Evolutionary conservation across 495 filamentous ascomycete genomes (phyloP).

Genomic region (Penicillium daleae): DNA sequence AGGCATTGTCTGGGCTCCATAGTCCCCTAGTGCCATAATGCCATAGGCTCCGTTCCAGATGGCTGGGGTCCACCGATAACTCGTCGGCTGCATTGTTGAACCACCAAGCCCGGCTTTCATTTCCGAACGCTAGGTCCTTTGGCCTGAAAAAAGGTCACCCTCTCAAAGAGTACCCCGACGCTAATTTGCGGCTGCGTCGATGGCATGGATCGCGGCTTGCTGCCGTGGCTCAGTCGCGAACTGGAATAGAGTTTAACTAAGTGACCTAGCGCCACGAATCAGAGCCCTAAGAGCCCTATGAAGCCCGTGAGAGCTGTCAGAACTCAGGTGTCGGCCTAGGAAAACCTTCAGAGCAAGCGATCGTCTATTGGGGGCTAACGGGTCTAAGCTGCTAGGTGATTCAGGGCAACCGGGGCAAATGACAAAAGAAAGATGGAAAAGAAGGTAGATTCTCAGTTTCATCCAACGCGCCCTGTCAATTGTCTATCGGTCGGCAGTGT

Average conservation of each 20-base stretch:
- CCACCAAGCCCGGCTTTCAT: not conserved
- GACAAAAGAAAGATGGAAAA: not conserved
- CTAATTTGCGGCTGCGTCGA: not conserved
- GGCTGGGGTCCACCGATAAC: not conserved
- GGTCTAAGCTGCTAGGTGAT: not conserved
- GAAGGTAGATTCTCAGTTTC: slow-evolving; percentile 2
- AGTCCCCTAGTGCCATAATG: not conserved
- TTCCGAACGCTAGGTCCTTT: not conserved
- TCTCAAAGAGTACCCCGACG: not conserved
- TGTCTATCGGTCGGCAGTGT: slow-evolving; percentile 6
- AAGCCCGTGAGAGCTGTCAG: slow-evolving; percentile 25
- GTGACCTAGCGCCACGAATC: slow-evolving; percentile 12
- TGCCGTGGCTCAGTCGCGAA: slow-evolving; percentile 8
- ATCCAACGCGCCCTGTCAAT: slow-evolving; percentile 8
- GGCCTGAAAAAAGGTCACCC: not conserved
- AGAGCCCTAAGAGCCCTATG: not conserved
- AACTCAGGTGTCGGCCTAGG: slow-evolving; percentile 6
- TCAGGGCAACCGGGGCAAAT: not conserved
- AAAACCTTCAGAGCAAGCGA: slow-evolving; percentile 13
- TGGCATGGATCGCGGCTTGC: not conserved
- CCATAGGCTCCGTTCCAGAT: not conserved
- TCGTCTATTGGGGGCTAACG: slow-evolving; percentile 9
- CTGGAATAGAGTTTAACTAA: slow-evolving; percentile 12
- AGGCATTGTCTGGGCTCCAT: not conserved
- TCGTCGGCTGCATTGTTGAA: slow-evolving; percentile 1